Percentiles rank a stretch among this genome's conserved stretches.
phyloP scores from a whole-genome alignment of 1,139 yeast genomes.

The Suhomyces guaymorum region DNA sequence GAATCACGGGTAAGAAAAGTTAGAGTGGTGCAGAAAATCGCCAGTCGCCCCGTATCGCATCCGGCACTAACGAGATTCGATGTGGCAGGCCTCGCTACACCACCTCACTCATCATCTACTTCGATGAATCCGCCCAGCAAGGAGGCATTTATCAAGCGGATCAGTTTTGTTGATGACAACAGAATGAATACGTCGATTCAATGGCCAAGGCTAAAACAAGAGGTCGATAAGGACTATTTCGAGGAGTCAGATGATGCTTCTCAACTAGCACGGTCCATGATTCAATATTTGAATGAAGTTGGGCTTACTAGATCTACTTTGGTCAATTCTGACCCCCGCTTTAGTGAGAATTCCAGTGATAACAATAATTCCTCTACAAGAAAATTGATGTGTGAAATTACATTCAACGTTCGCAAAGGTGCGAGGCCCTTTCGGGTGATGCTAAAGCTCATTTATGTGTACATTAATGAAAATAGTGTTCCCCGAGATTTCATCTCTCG shows the following conservation, averaged over 20 bases:
- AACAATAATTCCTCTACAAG: not conserved
- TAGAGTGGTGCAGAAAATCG: slow-evolving; percentile 3
- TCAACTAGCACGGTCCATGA: slow-evolving; percentile 7
- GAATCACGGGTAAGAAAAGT: not conserved
- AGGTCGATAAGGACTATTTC: slow-evolving; percentile 1
- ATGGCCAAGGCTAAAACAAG: slow-evolving; percentile 6
- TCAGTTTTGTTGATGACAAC: slow-evolving; percentile 1
- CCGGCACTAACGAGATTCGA: slow-evolving; percentile 1
- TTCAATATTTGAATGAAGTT: slow-evolving; percentile 10
- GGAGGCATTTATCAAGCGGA: slow-evolving; percentile 1
- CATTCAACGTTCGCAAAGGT: slow-evolving; percentile 4
- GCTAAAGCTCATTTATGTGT: slow-evolving; percentile 8
- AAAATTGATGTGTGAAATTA: slow-evolving; percentile 10
- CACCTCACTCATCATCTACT: not conserved
- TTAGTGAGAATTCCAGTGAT: not conserved
- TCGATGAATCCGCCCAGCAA: not conserved
- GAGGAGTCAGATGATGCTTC: slow-evolving; percentile 3
- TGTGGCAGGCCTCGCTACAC: not conserved
- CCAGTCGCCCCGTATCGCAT: not conserved
- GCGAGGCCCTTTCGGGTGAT: not conserved
- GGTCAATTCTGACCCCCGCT: slow-evolving; percentile 2
- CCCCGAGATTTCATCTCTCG: slow-evolving; percentile 8
- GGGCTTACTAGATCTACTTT: slow-evolving; percentile 10
- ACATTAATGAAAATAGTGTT: slow-evolving; percentile 1
- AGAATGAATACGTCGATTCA: not conserved